A percentile compares a stretch with the other conserved stretches of the same genome.
These are phyloP conservation scores for Cutaneotrichosporon mucoides DNA, from an alignment of 1,284 basidiomycete genomes.

Conservation along the genomic window DNA sequence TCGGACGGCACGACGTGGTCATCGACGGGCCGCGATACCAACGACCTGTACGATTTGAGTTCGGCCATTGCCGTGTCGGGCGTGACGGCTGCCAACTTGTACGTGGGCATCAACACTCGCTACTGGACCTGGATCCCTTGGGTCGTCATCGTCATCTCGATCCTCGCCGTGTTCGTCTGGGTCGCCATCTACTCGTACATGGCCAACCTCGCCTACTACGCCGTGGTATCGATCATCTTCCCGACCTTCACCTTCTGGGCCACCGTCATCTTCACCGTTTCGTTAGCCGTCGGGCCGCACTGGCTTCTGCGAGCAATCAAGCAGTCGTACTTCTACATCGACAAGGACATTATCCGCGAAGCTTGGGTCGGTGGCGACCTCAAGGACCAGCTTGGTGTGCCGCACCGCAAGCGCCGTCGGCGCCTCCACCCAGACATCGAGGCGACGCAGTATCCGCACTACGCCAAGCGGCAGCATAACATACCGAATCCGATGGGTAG, in stretches of 20 bases:
- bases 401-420: conserved; percentile 25
- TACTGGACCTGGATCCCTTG: conserved; percentile 89
- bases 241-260: conserved; percentile 78
- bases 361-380: conserved; percentile 79
- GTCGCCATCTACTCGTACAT: conserved; percentile 80
- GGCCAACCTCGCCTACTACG: conserved; percentile 61
- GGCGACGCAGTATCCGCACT: neutral
- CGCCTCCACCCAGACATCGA: conserved; percentile 7
- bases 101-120: conserved; percentile 79
- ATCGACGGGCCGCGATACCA: conserved; percentile 69
- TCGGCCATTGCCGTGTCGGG: conserved; percentile 83
- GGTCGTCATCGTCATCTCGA: conserved; percentile 72
- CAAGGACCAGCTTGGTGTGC: conserved; percentile 73
- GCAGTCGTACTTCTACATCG: conserved; percentile 38
- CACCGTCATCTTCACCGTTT: conserved; percentile 63
- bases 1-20: conserved; percentile 60
- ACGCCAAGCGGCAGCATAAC: neutral
- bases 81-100: conserved; percentile 80
- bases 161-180: conserved; percentile 74
- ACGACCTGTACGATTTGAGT: conserved; percentile 82
- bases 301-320: conserved; percentile 28
- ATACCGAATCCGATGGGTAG: neutral
- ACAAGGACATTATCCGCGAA: conserved; percentile 75
- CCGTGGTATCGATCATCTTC: conserved; percentile 71
- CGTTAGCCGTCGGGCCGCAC: conserved; percentile 63